Base-by-base conservation (phyloP, 2,329 filamentous ascomycete species). In the Camptophora hylomeconis region DNA sequence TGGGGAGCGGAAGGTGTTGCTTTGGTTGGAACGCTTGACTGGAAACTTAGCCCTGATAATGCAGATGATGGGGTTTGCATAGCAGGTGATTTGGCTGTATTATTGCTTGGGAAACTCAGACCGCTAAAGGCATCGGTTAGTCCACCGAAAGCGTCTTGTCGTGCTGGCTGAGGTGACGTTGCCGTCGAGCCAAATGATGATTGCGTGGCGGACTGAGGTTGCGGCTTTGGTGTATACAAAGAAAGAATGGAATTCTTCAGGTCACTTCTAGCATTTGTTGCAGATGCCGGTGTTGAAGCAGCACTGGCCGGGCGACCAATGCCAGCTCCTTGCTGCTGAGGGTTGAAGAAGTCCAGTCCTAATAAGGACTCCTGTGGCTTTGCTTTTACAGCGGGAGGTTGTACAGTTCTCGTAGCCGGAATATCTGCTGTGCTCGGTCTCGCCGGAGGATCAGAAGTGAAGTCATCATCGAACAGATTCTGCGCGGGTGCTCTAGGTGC, bases 201-300 rank as follows among this genome's bases (percentile, higher is more conserved):
- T 13, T 56, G 51, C 20, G 60, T 49, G 31, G 58, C 59, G 31
- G 72, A 63, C 44, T 80, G 78, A n/a, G 81, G 74, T 48, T 83
- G 80, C 2, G 84, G 80, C 4, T 73, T 72, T 5, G 82, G 80
- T 7, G 86, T 83, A 51, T 98, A 98, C 10, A 98, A 68, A 5
- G 89, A 98, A 26, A 98, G 60, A 36, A 98, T 98, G 2, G 87
- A 95, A 55, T 94, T 87, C 58, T 98, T 98, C 36, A 98, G 63
- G 50, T 98, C 89, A 3, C 87, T 86, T 37, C 89, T 69, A 24
- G 84, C 92, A 44, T 80, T 75, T 8, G 68, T 67, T 11, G 63
- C 63, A 3, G 66, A 52, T 4, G 67, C 65, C 24, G 69, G 59
- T 8, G 75, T 69, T 11, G 76, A 73, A 4, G 76, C 70, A 12